Evolutionary conservation across 1,139 yeast species (phyloP), one percentile per base, ranked within the genome.

Genomic region (Magnusiomyces suaveolens): DNA sequence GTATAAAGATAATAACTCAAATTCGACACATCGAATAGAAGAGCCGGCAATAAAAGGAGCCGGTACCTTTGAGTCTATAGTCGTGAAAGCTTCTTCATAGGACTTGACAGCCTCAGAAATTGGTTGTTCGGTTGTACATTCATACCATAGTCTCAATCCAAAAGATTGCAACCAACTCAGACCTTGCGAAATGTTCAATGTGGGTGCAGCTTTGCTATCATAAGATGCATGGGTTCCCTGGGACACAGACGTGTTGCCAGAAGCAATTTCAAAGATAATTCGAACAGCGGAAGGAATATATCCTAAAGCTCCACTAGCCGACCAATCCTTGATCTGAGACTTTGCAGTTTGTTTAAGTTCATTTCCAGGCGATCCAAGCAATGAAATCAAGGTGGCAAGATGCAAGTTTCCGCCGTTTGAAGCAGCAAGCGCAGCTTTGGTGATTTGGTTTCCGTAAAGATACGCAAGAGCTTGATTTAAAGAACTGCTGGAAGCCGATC

Each of bases 101-200:
- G 57, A 56, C 25, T 59, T 60, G 16, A 77, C 67, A 1, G 77
- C 64, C 2, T 69, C 72, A 20, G 71, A 67, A 25, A 79, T 60
- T 1, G 74, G 56, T 51, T 57, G 71, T 64, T 54, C 51, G 53
- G 69, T 76, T 64, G 71, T 62, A 54, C 76, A 72, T 6, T 86
- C 89, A 67, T 83, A 90, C 67, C 80, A 81, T 21, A 88, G 64
- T 33, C 74, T 66, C 53, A 86, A 61, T 0, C 83, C 82, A 38
- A 89, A 73, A 14, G 78, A 74, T 44, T 83, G 73, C 54, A 77
- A 74, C 95, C 96, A 88, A 18, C 85, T 78, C 41, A 86, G 73
- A 1, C 74, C 78, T 0, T 69, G 71, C 1, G 75, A 60, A 24
- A 79, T 69, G 29, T 72, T 68, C 16, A 36, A 36, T n/a, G 16